Base-by-base conservation (phyloP, 352 stramenopile species). In the Globisporangium nunn region DNA sequence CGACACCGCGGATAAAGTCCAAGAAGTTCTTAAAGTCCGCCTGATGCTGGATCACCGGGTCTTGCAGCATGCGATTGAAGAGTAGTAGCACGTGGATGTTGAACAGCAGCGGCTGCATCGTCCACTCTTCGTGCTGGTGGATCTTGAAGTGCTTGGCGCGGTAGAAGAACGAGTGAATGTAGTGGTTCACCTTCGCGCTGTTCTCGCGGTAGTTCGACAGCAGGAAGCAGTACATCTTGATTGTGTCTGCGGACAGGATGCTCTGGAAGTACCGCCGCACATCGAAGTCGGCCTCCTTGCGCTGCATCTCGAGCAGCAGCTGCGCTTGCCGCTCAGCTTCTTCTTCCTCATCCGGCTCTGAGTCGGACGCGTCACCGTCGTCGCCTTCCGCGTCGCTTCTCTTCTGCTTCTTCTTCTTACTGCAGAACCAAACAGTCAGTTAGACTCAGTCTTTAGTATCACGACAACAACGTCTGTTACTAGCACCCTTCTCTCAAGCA, bases 81-180 rank as follows among this genome's bases (percentile, higher is more conserved):
- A 89, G 56, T 44, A 88, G 53, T 15, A 93, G 64, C 41, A 88
- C 74, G 58, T 85, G 81, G 35, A 95, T 89, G 58, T 91, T 91
- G 61, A 87, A 95, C 2, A 95, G 64, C 62, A 95, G 85, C 23
- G 85, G 85, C 43, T 95, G 81, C 79, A 91, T 85, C 17, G 85
- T 93, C 71, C 74, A 88, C 18, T 87, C 64, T 29, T 93, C 75
- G 51, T 85, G 72, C 52, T 77, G 65, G 40, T 81, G 70, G 61
- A 94, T 82, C 56, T 81, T 68, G 58, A 94, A 94, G 56, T 91
- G 73, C 45, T 89, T 90, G 30, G 75, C 79, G 17, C 84, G 84
- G 51, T 93, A 93, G 50, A 95, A 88, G 53, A 93, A 93, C 28
- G 83, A 88, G 67, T 93, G 81, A 28, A 95, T 78, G 75, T 91